Percentiles rank a stretch among this genome's conserved stretches.
These are phyloP conservation scores for Sordaria brevicollis DNA, from an alignment of 495 filamentous ascomycete genomes.

Conservation along the genomic window DNA sequence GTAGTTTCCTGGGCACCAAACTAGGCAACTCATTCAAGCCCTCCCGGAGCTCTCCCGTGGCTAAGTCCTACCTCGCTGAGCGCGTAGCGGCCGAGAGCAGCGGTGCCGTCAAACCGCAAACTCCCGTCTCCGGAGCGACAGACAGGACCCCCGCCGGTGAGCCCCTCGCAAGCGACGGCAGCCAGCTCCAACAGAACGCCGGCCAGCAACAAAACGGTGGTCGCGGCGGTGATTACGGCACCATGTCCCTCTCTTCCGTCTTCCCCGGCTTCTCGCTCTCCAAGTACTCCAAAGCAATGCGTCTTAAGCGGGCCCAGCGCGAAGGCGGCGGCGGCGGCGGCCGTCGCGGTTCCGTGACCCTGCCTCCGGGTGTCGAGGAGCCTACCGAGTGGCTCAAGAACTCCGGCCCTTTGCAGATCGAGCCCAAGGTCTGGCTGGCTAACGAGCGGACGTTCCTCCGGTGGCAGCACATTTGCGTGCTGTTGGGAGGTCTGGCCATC, in stretches of 20 bases:
- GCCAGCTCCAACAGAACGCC: neutral
- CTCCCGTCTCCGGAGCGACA: constrained; percentile 7
- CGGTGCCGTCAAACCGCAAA: constrained; percentile 3
- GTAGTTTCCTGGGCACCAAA: constrained; percentile 57
- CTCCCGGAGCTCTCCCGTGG: constrained; percentile 51
- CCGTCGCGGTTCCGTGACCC: constrained; percentile 15
- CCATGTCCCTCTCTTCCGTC: constrained; percentile 36
- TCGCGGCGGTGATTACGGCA: constrained; percentile 28
- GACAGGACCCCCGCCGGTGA: constrained; percentile 13
- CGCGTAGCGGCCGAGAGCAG: constrained; percentile 28
- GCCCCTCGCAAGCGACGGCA: neutral
- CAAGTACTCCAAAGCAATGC: constrained; percentile 48
- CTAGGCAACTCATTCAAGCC: constrained; percentile 39
- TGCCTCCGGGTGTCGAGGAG: constrained; percentile 80
- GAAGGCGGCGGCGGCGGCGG: neutral
- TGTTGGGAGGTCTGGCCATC: constrained; percentile 72
- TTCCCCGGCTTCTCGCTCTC: constrained; percentile 68
- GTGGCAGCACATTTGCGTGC: constrained; percentile 87
- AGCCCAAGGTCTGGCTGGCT: constrained; percentile 96
- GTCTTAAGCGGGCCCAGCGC: constrained; percentile 21
- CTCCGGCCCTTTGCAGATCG: constrained; percentile 75
- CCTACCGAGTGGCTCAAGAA: constrained; percentile 88
- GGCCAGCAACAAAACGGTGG: constrained; percentile 4
- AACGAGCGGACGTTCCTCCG: constrained; percentile 97
- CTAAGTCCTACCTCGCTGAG: constrained; percentile 43